Conservation (phyloP, 2,329 filamentous ascomycete genomes). For the Pyricularia sp. region DNA sequence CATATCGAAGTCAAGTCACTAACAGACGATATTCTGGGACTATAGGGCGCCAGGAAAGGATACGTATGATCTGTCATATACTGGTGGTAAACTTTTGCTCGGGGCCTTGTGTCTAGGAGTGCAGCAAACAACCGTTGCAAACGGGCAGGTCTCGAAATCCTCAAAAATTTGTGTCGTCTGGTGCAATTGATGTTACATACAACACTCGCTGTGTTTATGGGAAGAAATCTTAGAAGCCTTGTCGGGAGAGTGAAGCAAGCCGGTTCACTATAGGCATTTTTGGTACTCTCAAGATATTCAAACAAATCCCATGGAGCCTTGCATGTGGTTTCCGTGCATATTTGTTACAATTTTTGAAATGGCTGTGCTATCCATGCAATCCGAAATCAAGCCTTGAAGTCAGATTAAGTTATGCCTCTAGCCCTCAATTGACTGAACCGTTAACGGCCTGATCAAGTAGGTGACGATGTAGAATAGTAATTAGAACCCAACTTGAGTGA, state of each 20-base stretch:
- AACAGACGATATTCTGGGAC: background rate
- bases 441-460: background rate
- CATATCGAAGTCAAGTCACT: background rate
- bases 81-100: background rate
- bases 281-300: background rate
- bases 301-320: background rate
- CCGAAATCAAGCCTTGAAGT: background rate
- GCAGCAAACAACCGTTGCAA: background rate
- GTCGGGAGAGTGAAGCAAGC: background rate
- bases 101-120: background rate
- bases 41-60: conserved; percentile 55
- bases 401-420: background rate
- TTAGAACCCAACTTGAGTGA: background rate
- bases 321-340: background rate
- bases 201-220: background rate
- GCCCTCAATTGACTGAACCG: background rate
- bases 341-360: background rate
- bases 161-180: background rate
- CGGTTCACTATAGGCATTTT: background rate
- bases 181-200: background rate
- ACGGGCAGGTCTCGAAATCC: background rate
- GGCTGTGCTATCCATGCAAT: too few species aligned
- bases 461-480: too few species aligned
- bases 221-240: background rate
- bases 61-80: conserved; percentile 42